Percentiles rank a stretch among this genome's conserved stretches.
These are phyloP conservation scores for Capsicum baccatum DNA, from an alignment of 257 asterid genomes.

Conservation along the genomic window DNA sequence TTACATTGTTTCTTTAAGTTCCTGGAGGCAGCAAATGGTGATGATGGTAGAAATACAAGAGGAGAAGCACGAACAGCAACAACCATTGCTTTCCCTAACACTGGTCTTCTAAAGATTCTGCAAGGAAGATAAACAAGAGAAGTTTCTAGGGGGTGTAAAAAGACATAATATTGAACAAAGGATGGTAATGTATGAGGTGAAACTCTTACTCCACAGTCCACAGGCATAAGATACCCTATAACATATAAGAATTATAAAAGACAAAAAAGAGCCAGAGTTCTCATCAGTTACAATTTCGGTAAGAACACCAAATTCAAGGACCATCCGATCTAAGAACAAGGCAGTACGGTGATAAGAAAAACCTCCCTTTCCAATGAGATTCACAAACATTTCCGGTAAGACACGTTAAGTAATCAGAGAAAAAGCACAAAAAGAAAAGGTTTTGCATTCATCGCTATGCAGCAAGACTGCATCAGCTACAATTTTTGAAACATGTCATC, in stretches of 20 bases:
- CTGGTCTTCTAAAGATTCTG: slow-evolving; percentile 20
- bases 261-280: not conserved
- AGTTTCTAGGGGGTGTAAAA: not conserved
- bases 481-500: not conserved
- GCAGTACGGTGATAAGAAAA: not conserved
- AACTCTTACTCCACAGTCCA: not conserved
- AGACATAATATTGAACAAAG: not conserved
- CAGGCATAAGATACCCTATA: not conserved
- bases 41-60: slow-evolving; percentile 27
- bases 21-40: slow-evolving; percentile 14
- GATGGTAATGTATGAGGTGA: not conserved
- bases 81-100: not conserved
- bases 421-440: not conserved
- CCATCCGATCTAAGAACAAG: too few relatives aligned
- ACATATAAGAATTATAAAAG: not conserved
- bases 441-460: not conserved
- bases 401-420: not conserved
- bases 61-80: slow-evolving; percentile 13
- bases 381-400: not conserved
- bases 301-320: not conserved
- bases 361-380: not conserved
- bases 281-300: not conserved
- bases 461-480: not conserved
- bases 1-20: not conserved
- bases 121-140: not conserved